Conservation (phyloP, 768 basidiomycete genomes). For the Kwoniella europaea region DNA sequence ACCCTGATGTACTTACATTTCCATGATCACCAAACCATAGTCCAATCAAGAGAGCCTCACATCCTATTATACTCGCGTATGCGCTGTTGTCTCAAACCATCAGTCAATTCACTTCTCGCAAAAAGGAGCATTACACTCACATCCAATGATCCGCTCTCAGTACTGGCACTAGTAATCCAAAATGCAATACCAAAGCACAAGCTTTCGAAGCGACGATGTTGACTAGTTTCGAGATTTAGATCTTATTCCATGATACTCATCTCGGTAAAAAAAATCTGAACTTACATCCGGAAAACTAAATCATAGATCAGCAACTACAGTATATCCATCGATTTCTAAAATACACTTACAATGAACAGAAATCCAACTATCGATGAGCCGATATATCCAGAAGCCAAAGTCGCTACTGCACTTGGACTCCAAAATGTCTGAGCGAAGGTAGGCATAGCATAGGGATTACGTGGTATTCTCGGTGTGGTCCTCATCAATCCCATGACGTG, state of each 20-base stretch:
- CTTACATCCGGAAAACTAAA: constrained; percentile 48
- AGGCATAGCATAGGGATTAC: constrained; percentile 52
- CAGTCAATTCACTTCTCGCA: not conserved
- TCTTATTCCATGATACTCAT: too few relatives aligned
- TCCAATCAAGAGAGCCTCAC: constrained; percentile 84
- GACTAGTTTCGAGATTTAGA: constrained; percentile 30
- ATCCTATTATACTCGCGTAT: constrained; percentile 76
- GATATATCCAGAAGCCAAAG: constrained; percentile 53
- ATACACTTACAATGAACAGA: constrained; percentile 51
- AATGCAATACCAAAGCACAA: constrained; percentile 83
- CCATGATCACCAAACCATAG: constrained; percentile 97
- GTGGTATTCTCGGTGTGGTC: constrained; percentile 39
- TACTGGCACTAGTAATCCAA: constrained; percentile 83
- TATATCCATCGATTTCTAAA: not conserved
- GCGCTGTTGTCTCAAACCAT: constrained; percentile 64
- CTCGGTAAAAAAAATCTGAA: not conserved
- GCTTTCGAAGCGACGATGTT: constrained; percentile 90
- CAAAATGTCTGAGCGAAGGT: constrained; percentile 53
- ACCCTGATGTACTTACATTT: constrained; percentile 58
- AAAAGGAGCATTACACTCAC: constrained; percentile 62
- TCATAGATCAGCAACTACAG: constrained; percentile 1
- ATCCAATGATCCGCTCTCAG: constrained; percentile 86
- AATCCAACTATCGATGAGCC: constrained; percentile 53
- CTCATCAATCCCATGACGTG: constrained; percentile 51
- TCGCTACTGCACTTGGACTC: constrained; percentile 51